These are phyloP conservation scores for Epichloe baconii DNA, from an alignment of 2,329 filamentous ascomycete genomes.

Conservation along the genomic window DNA sequence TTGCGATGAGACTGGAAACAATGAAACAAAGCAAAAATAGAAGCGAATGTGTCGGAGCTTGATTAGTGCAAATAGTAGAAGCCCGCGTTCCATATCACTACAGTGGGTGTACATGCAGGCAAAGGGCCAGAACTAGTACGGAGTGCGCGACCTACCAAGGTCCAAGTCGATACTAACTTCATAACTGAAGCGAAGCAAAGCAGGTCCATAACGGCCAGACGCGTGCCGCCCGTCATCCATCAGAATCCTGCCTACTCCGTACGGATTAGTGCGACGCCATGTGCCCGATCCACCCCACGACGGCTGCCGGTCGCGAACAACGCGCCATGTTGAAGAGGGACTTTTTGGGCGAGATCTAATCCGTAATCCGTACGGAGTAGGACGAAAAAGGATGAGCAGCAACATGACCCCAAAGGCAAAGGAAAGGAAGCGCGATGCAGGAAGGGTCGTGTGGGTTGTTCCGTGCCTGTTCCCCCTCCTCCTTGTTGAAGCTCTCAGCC, in stretches of 20 bases:
- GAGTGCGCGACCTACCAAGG: neutral
- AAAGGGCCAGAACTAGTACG: no score
- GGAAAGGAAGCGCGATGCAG: neutral
- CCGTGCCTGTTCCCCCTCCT: no score
- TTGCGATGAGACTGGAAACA: no score
- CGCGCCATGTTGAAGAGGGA: neutral
- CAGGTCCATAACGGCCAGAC: neutral
- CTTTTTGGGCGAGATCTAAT: neutral
- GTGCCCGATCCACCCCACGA: constrained; percentile 17
- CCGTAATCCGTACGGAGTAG: no score
- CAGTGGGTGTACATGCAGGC: no score
- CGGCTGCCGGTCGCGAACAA: constrained; percentile 13
- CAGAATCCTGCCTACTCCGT: constrained; percentile 15
- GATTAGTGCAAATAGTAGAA: no score
- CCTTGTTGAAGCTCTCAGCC: no score
- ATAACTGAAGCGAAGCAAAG: neutral
- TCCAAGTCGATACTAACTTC: neutral
- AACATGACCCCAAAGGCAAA: neutral
- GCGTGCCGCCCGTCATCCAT: constrained; percentile 4
- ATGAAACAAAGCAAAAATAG: no score
- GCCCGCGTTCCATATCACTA: no score
- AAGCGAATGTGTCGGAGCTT: no score
- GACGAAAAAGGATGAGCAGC: no score
- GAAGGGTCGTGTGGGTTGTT: no score
- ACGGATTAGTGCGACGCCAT: constrained; percentile 6